Evolutionary conservation across 225 moss, liverwort and hornwort genomes (phyloP).

Genomic region (Climacium dendroides): DNA sequence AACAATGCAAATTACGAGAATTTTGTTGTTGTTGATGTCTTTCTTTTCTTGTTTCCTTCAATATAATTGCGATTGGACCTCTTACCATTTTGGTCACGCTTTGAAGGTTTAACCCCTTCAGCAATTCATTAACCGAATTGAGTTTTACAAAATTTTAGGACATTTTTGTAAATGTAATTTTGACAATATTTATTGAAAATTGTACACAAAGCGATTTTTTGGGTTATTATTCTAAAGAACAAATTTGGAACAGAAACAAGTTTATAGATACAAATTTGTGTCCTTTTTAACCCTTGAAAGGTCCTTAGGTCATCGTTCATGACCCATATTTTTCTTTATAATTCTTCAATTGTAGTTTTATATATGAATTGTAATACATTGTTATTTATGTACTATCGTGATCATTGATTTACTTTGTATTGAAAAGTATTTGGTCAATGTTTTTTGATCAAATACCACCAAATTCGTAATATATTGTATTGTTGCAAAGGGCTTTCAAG

Average conservation of each 20-base stretch:
- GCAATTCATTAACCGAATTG: too few relatives aligned
- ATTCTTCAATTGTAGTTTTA: too few relatives aligned
- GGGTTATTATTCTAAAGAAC: background rate
- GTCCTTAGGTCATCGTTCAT: too few relatives aligned
- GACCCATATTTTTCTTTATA: too few relatives aligned
- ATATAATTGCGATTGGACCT: background rate
- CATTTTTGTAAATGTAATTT: background rate
- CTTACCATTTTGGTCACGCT: accelerated
- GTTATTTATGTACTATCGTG: too few relatives aligned
- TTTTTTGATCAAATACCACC: too few relatives aligned
- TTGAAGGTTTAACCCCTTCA: too few relatives aligned
- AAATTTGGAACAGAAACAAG: background rate
- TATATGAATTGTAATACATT: too few relatives aligned
- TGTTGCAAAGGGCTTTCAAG: too few relatives aligned
- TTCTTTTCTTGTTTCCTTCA: background rate
- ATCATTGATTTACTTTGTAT: too few relatives aligned
- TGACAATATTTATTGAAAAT: background rate
- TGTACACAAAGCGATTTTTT: background rate
- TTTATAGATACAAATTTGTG: background rate
- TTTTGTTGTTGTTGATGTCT: background rate
- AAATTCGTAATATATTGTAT: too few relatives aligned
- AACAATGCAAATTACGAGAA: background rate
- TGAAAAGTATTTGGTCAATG: too few relatives aligned
- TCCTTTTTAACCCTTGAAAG: background rate
- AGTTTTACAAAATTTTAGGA: background rate